A percentile compares a stretch with the other conserved stretches of the same genome.
Evolutionary conservation across 2,329 filamentous ascomycete species (phyloP).

Genomic region (Didymella lethalis): DNA sequence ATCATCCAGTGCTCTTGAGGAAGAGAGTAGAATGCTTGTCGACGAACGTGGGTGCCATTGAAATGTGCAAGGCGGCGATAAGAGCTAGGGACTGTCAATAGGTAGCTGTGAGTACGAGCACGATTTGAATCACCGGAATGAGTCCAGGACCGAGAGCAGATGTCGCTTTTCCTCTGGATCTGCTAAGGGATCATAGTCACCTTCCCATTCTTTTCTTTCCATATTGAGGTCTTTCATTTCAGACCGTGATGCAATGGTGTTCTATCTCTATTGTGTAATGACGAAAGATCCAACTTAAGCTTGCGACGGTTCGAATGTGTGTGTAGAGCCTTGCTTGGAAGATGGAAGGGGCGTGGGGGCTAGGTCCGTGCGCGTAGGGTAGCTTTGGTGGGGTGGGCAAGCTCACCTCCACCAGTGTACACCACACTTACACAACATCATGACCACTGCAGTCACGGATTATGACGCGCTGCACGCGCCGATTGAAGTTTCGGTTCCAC

Average conservation of each 20-base stretch:
- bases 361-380: slow-evolving; percentile 10
- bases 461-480: slow-evolving; percentile 47
- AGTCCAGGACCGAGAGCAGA: slow-evolving; percentile 83
- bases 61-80: slow-evolving; percentile 86
- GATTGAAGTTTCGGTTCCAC: slow-evolving; percentile 64
- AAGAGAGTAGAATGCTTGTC: slow-evolving; percentile 92
- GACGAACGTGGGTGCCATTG: slow-evolving; percentile 87
- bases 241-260: background rate
- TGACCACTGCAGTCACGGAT: slow-evolving; percentile 29
- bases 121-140: slow-evolving; percentile 73
- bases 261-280: background rate
- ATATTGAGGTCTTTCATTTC: slow-evolving; percentile 22
- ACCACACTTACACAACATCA: slow-evolving; percentile 20
- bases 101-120: too few relatives aligned
- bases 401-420: slow-evolving; percentile 8
- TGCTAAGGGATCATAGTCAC: slow-evolving; percentile 69
- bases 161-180: slow-evolving; percentile 84
- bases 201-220: slow-evolving; percentile 60
- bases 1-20: slow-evolving; percentile 84
- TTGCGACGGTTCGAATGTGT: background rate
- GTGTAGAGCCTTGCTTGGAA: background rate
- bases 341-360: slow-evolving; percentile 13
- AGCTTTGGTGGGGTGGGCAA: slow-evolving; percentile 17
- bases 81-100: slow-evolving; percentile 62
- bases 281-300: background rate